These are phyloP conservation scores for Colletotrichum caudatum DNA, from an alignment of 2,329 filamentous ascomycete species.

Conservation along the genomic window DNA sequence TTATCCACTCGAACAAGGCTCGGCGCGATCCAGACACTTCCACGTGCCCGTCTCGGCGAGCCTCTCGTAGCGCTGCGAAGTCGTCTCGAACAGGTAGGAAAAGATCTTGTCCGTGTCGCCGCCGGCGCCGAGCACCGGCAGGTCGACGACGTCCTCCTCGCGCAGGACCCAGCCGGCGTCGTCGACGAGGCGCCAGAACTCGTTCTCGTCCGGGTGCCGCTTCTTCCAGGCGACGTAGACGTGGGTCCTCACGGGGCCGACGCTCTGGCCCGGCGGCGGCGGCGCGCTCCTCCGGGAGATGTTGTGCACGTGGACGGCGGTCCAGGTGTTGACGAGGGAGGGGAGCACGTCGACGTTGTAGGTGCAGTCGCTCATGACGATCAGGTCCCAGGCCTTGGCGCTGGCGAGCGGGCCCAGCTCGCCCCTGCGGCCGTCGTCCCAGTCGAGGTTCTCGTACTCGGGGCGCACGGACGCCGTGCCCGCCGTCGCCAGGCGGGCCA, in stretches of 20 bases:
- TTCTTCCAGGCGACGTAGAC: constrained; percentile 69
- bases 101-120: constrained; percentile 61
- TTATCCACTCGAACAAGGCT: background rate
- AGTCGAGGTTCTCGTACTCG: constrained; percentile 68
- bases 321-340: constrained; percentile 65
- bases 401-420: constrained; percentile 56
- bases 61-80: background rate
- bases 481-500: constrained; percentile 47
- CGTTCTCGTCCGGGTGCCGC: constrained; percentile 65
- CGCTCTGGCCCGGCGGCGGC: too few species aligned
- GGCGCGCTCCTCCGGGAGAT: constrained; percentile 38
- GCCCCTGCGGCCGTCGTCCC: constrained; percentile 63
- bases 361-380: constrained; percentile 71
- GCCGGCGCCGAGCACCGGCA: constrained; percentile 60
- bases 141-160: constrained; percentile 56
- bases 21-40: constrained; percentile 10
- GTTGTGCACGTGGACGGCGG: constrained; percentile 59
- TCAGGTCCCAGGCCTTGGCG: constrained; percentile 62
- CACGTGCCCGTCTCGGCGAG: background rate
- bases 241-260: constrained; percentile 49
- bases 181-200: constrained; percentile 61
- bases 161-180: constrained; percentile 58
- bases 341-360: constrained; percentile 70
- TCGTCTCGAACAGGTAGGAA: constrained; percentile 62
- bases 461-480: constrained; percentile 43